Percentiles rank a stretch among this genome's conserved stretches.
These are phyloP conservation scores for Strigomonas oncopelti DNA, from an alignment of 208 protist species.

Conservation along the genomic window DNA sequence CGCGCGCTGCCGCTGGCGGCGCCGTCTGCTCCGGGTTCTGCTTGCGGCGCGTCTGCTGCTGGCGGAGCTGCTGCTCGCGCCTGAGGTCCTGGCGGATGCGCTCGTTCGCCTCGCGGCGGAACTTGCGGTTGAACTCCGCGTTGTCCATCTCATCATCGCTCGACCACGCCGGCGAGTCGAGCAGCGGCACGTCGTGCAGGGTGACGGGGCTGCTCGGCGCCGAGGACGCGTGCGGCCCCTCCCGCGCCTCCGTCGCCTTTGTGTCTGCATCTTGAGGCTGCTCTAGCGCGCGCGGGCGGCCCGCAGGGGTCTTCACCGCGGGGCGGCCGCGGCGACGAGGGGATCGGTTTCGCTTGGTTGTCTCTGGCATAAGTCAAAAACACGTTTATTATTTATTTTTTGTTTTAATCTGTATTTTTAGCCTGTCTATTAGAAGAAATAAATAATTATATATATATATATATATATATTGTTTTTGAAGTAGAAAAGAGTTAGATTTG, in stretches of 20 bases:
- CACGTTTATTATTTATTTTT: no score
- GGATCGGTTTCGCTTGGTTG: no score
- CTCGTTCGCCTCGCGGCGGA: conserved; percentile 33
- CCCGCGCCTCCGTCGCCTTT: no score
- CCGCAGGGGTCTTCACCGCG: no score
- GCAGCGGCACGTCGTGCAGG: conserved; percentile 22
- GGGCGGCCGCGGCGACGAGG: no score
- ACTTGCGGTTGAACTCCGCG: conserved; percentile 35
- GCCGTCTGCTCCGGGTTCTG: neutral
- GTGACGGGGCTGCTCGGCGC: no score
- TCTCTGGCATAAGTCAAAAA: no score
- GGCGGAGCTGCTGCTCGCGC: neutral
- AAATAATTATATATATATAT: conserved; percentile 4
- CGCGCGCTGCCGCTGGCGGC: neutral
- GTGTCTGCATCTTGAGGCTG: no score
- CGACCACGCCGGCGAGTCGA: conserved; percentile 43
- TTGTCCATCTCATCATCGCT: conserved; percentile 55
- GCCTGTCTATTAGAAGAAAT: no score
- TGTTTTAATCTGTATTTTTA: no score
- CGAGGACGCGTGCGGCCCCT: no score
- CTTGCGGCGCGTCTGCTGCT: conserved; percentile 4
- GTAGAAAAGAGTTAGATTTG: neutral
- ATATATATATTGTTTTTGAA: neutral
- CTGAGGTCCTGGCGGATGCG: conserved; percentile 16
- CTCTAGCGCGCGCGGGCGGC: no score